A percentile compares a stretch with the other conserved stretches of the same genome.
These are phyloP conservation scores for Thielaviopsis ethacetica DNA, from an alignment of 2,329 filamentous ascomycete genomes.

Conservation along the genomic window DNA sequence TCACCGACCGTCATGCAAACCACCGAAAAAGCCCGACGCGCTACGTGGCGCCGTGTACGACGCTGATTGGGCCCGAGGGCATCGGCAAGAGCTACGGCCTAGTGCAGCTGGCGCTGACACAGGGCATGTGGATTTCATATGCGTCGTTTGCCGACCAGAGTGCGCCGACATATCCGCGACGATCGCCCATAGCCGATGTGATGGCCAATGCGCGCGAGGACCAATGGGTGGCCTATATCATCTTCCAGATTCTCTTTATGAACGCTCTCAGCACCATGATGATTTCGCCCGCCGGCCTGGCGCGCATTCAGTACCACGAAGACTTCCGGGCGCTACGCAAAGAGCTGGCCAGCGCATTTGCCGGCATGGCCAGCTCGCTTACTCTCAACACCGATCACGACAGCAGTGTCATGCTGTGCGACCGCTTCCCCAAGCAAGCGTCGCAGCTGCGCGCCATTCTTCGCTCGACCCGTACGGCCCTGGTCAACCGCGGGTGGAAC, in stretches of 20 bases:
- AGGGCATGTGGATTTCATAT: conserved; percentile 8
- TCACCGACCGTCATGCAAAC: conserved; percentile 2
- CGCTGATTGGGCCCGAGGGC: conserved; percentile 7
- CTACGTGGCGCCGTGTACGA: conserved; percentile 7
- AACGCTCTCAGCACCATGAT: background rate
- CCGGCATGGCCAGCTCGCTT: conserved; percentile 3
- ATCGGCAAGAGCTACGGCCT: conserved; percentile 8
- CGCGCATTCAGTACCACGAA: conserved; percentile 8
- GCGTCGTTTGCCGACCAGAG: conserved; percentile 1
- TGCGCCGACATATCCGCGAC: background rate
- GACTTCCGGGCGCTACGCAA: background rate
- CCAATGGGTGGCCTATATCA: conserved; percentile 7
- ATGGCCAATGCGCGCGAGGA: conserved; percentile 7
- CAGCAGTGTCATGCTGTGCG: background rate
- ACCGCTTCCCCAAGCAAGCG: background rate
- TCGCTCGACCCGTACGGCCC: background rate
- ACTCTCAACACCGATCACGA: background rate
- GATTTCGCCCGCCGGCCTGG: background rate
- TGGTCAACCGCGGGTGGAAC: conserved; percentile 6
- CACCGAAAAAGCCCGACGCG: conserved; percentile 8
- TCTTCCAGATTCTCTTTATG: conserved; percentile 7
- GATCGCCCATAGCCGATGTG: conserved; percentile 7
- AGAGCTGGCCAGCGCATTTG: conserved; percentile 4
- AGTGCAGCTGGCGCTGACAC: conserved; percentile 5
- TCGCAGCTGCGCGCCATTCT: background rate